Evolutionary conservation across 2,329 filamentous ascomycete genomes (phyloP), one percentile per base, ranked within the genome.

Genomic region (Colletotrichum lindemuthianum): DNA sequence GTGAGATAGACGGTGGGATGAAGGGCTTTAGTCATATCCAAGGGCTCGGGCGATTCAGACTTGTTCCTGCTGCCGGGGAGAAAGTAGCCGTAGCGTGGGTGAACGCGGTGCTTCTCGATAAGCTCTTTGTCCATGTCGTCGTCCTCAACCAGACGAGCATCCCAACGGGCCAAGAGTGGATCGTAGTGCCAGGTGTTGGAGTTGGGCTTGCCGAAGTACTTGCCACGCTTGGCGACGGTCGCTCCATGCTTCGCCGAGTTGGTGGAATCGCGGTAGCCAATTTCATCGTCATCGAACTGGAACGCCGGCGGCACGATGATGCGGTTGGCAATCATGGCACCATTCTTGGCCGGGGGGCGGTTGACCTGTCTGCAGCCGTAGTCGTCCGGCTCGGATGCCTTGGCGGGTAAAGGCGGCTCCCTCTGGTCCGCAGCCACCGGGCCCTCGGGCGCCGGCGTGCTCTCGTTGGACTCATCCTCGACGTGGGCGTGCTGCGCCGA

Each of bases 201-300:
- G 70, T 86, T 85, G 41, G 86, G 84, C 34, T 78, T 81, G 67
- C 83, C 79, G 50, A 86, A 76, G 69, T 82, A 87, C 71, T 81
- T 83, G 69, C 84, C 84, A 53, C 85, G 79, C 65, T 83, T 82
- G 12, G 80, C 79, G 68, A 79, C 80, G 39, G 81, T 86, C 50
- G 84, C 83, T 24, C 83, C 83, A 60, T 84, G 83, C 64, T 79
- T 79, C 36, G 82, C 80, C 68, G 86, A 84, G 64, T 88, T 88
- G 65, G 81, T 81, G 4, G 84, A 86, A 69, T 88, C 86, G 24
- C 84, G 81, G 72, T 86, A 88, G 12, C 86, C 86, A 65, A 88
- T 88, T 70, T 88, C 85, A 61, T 81, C 77, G 8, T 82, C 75
- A 41, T 84, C 78, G 60, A 81, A 87, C 55, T 79, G 75, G 66